These are phyloP conservation scores for Lactuca saligna DNA, from an alignment of 129 eudicot species.

Conservation along the genomic window DNA sequence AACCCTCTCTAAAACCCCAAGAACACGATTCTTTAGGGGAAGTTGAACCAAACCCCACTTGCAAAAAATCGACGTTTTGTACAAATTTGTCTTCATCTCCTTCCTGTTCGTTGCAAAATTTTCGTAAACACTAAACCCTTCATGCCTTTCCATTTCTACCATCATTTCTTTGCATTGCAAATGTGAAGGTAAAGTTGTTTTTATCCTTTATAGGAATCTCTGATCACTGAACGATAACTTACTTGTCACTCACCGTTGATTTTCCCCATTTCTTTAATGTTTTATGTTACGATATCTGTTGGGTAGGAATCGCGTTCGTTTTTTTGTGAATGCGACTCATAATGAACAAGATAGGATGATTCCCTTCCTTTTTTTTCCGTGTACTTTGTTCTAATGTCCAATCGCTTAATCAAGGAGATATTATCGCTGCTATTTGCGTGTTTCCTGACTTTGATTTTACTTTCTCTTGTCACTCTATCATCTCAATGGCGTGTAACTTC, in stretches of 20 bases:
- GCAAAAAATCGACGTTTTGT: slow-evolving; percentile 9
- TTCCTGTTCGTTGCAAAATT: background rate
- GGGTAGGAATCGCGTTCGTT: background rate
- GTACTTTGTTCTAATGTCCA: background rate
- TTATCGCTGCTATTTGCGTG: background rate
- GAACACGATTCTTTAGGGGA: slow-evolving; percentile 17
- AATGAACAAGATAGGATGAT: background rate
- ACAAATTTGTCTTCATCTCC: background rate
- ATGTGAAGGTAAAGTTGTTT: slow-evolving; percentile 25
- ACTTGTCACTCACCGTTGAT: background rate
- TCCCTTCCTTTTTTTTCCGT: background rate
- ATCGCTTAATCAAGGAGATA: no score
- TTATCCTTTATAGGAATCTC: background rate
- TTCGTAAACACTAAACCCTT: slow-evolving; percentile 1
- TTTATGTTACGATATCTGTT: background rate
- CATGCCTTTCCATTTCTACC: background rate
- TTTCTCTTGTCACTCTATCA: background rate
- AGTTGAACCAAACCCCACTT: slow-evolving; percentile 12
- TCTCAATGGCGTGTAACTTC: background rate
- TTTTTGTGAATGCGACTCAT: background rate
- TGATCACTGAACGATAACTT: background rate
- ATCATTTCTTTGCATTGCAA: slow-evolving; percentile 19
- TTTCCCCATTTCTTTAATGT: slow-evolving; percentile 2
- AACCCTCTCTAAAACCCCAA: slow-evolving; percentile 27
- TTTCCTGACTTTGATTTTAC: background rate